Percentiles rank a stretch among this genome's conserved stretches.
These are phyloP conservation scores for Ocimum tenuiflorum DNA, from an alignment of 257 asterid species.

Conservation along the genomic window DNA sequence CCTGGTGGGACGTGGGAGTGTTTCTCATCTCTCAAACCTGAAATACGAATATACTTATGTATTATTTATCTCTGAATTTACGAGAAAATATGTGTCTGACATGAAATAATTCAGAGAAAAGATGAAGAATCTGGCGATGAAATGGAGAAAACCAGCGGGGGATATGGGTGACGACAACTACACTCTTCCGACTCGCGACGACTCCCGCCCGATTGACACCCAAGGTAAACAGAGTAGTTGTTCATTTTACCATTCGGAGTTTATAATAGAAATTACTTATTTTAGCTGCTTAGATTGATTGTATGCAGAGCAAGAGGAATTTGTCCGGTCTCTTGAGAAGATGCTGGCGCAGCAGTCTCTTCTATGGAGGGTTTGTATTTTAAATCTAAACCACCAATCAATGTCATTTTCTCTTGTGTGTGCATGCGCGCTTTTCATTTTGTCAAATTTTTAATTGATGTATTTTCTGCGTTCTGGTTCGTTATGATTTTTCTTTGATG, in stretches of 20 bases:
- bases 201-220: conserved; percentile 59
- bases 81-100: too few relatives aligned
- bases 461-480: too few relatives aligned
- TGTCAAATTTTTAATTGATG: background rate
- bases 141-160: conserved; percentile 47
- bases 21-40: too few relatives aligned
- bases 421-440: background rate
- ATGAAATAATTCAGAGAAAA: background rate
- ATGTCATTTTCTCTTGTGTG: background rate
- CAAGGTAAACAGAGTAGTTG: conserved; percentile 45
- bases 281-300: conserved; percentile 12
- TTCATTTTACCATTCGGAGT: background rate
- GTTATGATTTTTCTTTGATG: too few relatives aligned
- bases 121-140: conserved; percentile 57
- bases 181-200: conserved; percentile 79
- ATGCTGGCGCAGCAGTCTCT: conserved; percentile 62
- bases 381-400: background rate
- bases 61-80: too few relatives aligned
- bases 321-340: conserved; percentile 71
- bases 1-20: too few relatives aligned
- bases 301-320: conserved; percentile 75
- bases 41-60: too few relatives aligned
- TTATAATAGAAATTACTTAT: background rate
- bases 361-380: conserved; percentile 63
- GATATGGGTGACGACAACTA: conserved; percentile 33